Evolutionary conservation across 306 rosid species (phyloP), one percentile per base, ranked within the genome.

Genomic region (Pueraria montana): DNA sequence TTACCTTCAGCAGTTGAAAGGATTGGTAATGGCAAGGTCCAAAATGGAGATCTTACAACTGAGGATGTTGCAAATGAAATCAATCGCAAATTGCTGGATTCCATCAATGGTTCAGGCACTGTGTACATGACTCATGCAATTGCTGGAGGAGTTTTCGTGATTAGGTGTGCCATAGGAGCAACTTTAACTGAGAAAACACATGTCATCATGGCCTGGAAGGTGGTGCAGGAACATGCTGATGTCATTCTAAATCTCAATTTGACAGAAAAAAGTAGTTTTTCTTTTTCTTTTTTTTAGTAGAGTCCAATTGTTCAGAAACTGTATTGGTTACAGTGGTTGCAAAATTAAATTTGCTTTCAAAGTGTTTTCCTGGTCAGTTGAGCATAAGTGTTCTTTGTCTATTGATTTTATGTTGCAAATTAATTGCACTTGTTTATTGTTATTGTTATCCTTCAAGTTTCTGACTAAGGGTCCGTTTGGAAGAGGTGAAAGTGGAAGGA

Each of bases 161-260:
- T 88, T 17, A 52, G 95, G 14, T 89, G 84, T 56, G 91, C 93
- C 0, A 72, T 89, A 16, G 95, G 95, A 11, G 86, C 87, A 4
- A 83, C 90, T 4, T 48, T 91, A 10, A 82, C 89, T 0, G 82
- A 88, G 48, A 88, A 89, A 8, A 16, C 3, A 0, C 90, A 88
- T 42, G 79, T 89, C 7, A 1, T 72, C 8, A 66, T 9, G 72
- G 90, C 90, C 0, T 89, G 89, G 90, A 86, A 86, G 68, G 82
- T 71, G 70, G 91, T 91, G 32, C 87, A 88, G 11, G 84, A 86
- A 40, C 80, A 87, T 21, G 90, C 90, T 4, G 36, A 70, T 76
- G 38, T 38, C 11, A 75, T 75, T 66, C 40, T 75, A 14, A 58
- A 55, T 79, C 16, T 6, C 8, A 32, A 65, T 65, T 10, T 18